Conservation (phyloP, 352 stramenopile genomes). For the Phytophthora litchii region DNA sequence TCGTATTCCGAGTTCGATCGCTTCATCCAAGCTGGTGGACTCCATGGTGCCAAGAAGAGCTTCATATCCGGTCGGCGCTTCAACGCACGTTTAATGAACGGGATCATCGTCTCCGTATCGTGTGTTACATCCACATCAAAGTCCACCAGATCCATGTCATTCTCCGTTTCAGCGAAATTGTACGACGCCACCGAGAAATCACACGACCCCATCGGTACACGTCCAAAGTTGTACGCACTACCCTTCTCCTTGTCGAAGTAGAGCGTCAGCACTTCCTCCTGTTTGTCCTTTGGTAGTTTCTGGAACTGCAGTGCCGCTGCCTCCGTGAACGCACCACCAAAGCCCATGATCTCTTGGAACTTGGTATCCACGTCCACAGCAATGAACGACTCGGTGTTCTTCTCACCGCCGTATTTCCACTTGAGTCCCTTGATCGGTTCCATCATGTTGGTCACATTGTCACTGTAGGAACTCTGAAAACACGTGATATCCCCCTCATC, state of each 20-base stretch:
- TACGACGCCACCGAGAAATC: slow-evolving; percentile 91
- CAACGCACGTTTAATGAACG: slow-evolving; percentile 76
- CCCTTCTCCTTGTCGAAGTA: slow-evolving; percentile 87
- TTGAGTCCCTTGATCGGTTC: slow-evolving; percentile 53
- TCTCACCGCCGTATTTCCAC: slow-evolving; percentile 28
- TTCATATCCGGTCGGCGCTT: slow-evolving; percentile 72
- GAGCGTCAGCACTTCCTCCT: slow-evolving; percentile 83
- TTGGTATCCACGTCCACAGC: slow-evolving; percentile 47
- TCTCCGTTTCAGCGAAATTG: slow-evolving; percentile 82
- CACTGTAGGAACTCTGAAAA: slow-evolving; percentile 70
- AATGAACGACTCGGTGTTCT: slow-evolving; percentile 45
- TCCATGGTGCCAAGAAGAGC: slow-evolving; percentile 89
- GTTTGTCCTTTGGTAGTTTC: slow-evolving; percentile 71
- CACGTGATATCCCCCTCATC: slow-evolving; percentile 38
- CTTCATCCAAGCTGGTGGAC: slow-evolving; percentile 91
- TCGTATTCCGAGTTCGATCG: slow-evolving; percentile 43
- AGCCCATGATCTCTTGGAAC: slow-evolving; percentile 86
- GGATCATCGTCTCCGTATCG: slow-evolving; percentile 85
- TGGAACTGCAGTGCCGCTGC: slow-evolving; percentile 85
- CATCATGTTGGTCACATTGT: slow-evolving; percentile 70
- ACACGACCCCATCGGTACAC: slow-evolving; percentile 90
- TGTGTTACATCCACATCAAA: slow-evolving; percentile 80
- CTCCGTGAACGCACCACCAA: slow-evolving; percentile 93
- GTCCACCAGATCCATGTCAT: slow-evolving; percentile 69
- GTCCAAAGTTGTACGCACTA: slow-evolving; percentile 85